Evolutionary conservation across 2,329 filamentous ascomycete genomes (phyloP).

Genomic region (Penicillium brevicompactum): DNA sequence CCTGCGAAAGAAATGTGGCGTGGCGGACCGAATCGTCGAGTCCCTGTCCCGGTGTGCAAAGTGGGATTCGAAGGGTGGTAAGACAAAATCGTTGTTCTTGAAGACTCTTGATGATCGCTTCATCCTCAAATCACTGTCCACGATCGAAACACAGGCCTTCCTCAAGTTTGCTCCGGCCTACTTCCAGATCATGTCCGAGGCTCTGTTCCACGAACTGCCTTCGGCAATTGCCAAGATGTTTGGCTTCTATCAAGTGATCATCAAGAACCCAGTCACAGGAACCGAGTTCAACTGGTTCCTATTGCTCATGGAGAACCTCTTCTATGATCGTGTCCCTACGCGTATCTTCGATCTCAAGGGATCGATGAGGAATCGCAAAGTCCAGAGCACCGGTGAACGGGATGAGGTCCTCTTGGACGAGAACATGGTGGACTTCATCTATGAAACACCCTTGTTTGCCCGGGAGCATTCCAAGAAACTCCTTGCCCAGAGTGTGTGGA

Average conservation of each 20-base stretch:
- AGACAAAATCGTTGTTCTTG: slow-evolving; percentile 95
- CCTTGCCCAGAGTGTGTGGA: slow-evolving; percentile 88
- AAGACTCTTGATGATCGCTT: slow-evolving; percentile 95
- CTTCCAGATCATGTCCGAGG: slow-evolving; percentile 95
- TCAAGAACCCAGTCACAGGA: slow-evolving; percentile 90
- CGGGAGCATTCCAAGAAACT: slow-evolving; percentile 96
- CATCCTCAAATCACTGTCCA: slow-evolving; percentile 86
- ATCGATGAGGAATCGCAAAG: slow-evolving; percentile 97
- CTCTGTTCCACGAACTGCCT: slow-evolving; percentile 90
- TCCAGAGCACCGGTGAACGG: slow-evolving; percentile 90
- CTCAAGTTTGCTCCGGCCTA: slow-evolving; percentile 94
- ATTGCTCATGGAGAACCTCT: slow-evolving; percentile 94
- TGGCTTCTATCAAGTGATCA: slow-evolving; percentile 94
- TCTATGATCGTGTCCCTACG: slow-evolving; percentile 89
- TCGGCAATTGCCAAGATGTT: slow-evolving; percentile 99
- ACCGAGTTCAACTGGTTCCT: slow-evolving; percentile 94
- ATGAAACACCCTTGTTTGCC: slow-evolving; percentile 92
- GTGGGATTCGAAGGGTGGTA: slow-evolving; percentile 97
- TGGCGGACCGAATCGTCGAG: slow-evolving; percentile 91
- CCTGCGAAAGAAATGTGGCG: slow-evolving; percentile 85
- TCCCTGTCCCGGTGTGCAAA: slow-evolving; percentile 93
- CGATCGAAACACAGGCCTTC: slow-evolving; percentile 91
- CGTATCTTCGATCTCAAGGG: slow-evolving; percentile 96
- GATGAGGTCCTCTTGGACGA: slow-evolving; percentile 97
- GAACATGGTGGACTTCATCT: slow-evolving; percentile 99